These are phyloP conservation scores for Andrographis paniculata DNA, from an alignment of 305 asterid species.

Conservation along the genomic window DNA sequence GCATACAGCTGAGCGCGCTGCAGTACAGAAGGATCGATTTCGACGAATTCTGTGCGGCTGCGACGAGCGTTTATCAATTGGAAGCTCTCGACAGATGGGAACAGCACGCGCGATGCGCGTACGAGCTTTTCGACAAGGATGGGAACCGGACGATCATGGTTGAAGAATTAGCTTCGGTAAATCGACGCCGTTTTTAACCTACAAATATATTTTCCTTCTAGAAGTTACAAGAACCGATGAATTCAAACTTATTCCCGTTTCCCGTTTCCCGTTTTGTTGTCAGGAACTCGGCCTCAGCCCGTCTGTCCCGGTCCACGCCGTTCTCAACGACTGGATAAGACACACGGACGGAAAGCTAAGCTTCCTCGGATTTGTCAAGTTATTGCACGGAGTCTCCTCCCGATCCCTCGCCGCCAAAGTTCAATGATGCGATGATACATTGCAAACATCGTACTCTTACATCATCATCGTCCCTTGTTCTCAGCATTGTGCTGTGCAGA, in stretches of 20 bases:
- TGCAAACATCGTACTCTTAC: no score
- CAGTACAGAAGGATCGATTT: conserved; percentile 74
- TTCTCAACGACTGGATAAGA: conserved; percentile 61
- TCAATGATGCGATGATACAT: conserved; percentile 22
- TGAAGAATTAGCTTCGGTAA: conserved; percentile 60
- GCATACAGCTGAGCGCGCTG: conserved; percentile 49
- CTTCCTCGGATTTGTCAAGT: conserved; percentile 53
- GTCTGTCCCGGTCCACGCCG: conserved; percentile 62
- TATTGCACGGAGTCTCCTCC: conserved; percentile 61
- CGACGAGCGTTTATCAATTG: conserved; percentile 52
- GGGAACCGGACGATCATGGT: conserved; percentile 64
- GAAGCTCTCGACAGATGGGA: conserved; percentile 69
- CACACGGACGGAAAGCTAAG: conserved; percentile 74
- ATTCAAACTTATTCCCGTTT: no score
- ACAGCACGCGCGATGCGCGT: conserved; percentile 75
- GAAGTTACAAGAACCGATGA: background rate
- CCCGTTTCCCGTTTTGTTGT: conserved; percentile 1
- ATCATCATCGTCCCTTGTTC: no score
- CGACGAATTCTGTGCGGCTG: conserved; percentile 67
- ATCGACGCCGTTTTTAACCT: background rate
- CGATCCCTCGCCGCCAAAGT: conserved; percentile 42
- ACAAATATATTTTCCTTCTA: background rate
- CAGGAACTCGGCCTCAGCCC: conserved; percentile 73
- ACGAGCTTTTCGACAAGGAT: conserved; percentile 62
- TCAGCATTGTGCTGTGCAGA: no score